Percentiles rank a stretch among this genome's conserved stretches.
These are phyloP conservation scores for Diaporthe ampelina DNA, from an alignment of 2,329 filamentous ascomycete species.

Conservation along the genomic window DNA sequence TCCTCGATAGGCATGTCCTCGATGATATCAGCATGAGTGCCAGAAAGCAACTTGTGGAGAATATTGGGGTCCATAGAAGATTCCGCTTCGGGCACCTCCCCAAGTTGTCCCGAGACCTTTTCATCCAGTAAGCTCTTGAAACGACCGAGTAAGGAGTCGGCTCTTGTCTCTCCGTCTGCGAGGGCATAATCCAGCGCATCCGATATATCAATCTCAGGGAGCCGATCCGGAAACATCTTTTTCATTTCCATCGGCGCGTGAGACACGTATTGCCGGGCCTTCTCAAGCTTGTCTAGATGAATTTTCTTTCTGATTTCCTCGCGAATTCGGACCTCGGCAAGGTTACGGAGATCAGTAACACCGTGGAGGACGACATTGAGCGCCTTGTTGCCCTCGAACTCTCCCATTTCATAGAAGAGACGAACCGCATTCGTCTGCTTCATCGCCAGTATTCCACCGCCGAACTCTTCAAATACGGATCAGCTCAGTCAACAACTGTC, in stretches of 20 bases:
- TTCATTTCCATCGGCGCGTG: constrained; percentile 33
- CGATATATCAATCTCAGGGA: background rate
- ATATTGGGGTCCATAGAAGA: background rate
- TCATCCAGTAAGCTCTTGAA: background rate
- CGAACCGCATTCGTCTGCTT: constrained; percentile 36
- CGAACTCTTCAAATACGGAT: constrained; percentile 33
- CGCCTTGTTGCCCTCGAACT: background rate
- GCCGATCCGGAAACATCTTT: background rate
- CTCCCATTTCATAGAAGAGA: constrained; percentile 30
- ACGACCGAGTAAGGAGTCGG: constrained; percentile 1
- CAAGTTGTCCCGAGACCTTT: background rate
- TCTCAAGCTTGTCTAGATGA: background rate
- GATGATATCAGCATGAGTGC: too few relatives aligned
- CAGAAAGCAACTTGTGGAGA: background rate
- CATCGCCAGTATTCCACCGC: constrained; percentile 37
- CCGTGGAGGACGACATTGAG: constrained; percentile 34
- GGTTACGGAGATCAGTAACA: constrained; percentile 37
- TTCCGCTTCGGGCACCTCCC: background rate
- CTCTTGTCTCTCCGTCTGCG: constrained; percentile 5
- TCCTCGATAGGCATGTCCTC: too few relatives aligned
- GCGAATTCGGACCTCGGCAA: constrained; percentile 36
- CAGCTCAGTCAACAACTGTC: background rate
- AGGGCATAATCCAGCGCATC: background rate
- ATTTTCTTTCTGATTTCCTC: constrained; percentile 11
- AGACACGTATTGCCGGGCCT: constrained; percentile 10